Evolutionary conservation across 495 filamentous ascomycete species (phyloP), one percentile per base, ranked within the genome.

Genomic region (Daldinia vernicosa): DNA sequence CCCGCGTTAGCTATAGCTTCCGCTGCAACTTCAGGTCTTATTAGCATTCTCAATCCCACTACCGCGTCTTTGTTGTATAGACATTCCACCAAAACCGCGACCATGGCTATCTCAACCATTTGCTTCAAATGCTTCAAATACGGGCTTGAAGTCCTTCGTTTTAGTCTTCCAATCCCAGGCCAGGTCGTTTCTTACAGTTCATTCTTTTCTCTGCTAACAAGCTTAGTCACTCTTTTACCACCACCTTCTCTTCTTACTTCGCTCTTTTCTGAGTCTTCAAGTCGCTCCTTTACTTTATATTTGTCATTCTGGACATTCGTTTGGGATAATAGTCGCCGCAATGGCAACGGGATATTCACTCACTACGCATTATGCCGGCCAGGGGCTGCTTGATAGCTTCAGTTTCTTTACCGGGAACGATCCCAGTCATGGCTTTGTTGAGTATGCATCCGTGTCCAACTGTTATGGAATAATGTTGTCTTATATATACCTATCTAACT

Each of bases 351-450:
- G 69, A 62, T 77, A 77, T 56, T 75, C 75, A 30, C 70, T 77
- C 50, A 55, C 74, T 28, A 65, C 68, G 22, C 75, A 77, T 59
- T 77, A 74, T 59, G 73, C 67, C 15, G 75, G 75, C 74, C 75
- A 77, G 57, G 73, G 70, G 57, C 71, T 77, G 32, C 73, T 77
- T 12, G 71, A 77, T 67, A 70, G 74, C 52, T 77, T 77, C 65
- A 70, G 17, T 51, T 77, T 77, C 40, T 77, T 77, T 43, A 77
- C 73, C 1, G 75, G 75, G 14, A 43, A 58, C 27, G 75, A 77
- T 22, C 74, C 71, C 17, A 76, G 17, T 28, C 39, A 71, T 50
- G 75, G 75, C 43, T 77, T 77, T 37, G 75, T 76, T 47, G 63
- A 77, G 75, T 77, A 74, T 70, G 75, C 14, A 55, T 12, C 28